Percentiles rank a stretch among this genome's conserved stretches.
phyloP scores from a whole-genome alignment of 2,329 filamentous ascomycete genomes.

The Penicillium verrucosum region DNA sequence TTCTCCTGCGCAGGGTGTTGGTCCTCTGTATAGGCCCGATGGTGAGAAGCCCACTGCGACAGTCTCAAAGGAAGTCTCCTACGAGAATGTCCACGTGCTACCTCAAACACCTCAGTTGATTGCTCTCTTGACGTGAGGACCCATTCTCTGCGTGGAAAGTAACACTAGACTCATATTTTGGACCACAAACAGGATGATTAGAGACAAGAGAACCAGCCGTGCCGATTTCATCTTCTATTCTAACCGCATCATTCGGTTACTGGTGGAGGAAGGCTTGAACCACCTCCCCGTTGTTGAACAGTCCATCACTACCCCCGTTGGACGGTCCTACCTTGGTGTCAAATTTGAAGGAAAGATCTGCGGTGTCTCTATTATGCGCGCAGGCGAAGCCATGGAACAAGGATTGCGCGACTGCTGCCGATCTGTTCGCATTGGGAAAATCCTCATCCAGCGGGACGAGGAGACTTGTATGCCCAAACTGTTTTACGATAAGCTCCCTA shows the following conservation, averaged over 20 bases:
- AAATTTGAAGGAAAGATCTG: constrained; percentile 98
- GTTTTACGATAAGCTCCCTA: constrained; percentile 96
- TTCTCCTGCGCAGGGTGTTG: constrained; percentile 64
- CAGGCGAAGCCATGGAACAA: constrained; percentile 98
- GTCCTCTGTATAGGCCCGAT: constrained; percentile 72
- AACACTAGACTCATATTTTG: constrained; percentile 7
- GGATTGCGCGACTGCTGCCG: constrained; percentile 93
- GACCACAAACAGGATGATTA: constrained; percentile 71
- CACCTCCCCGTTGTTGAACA: constrained; percentile 90
- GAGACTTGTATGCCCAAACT: constrained; percentile 88
- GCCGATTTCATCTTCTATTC: constrained; percentile 99
- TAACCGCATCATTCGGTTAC: constrained; percentile 91
- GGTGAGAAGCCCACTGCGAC: constrained; percentile 82
- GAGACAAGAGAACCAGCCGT: constrained; percentile 81
- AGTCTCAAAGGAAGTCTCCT: constrained; percentile 75
- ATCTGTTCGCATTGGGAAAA: constrained; percentile 97
- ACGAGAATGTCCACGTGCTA: constrained; percentile 85
- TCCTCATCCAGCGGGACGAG: constrained; percentile 94
- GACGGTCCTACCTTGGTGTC: constrained; percentile 81
- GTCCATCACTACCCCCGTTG: constrained; percentile 85
- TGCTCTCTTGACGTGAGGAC: constrained; percentile 87
- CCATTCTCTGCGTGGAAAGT: constrained; percentile 1
- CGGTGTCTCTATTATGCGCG: constrained; percentile 96
- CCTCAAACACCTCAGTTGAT: constrained; percentile 95
- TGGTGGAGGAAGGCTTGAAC: constrained; percentile 96